Conservation (phyloP, 2,329 filamentous ascomycete species). For the Byssothecium circinans region DNA sequence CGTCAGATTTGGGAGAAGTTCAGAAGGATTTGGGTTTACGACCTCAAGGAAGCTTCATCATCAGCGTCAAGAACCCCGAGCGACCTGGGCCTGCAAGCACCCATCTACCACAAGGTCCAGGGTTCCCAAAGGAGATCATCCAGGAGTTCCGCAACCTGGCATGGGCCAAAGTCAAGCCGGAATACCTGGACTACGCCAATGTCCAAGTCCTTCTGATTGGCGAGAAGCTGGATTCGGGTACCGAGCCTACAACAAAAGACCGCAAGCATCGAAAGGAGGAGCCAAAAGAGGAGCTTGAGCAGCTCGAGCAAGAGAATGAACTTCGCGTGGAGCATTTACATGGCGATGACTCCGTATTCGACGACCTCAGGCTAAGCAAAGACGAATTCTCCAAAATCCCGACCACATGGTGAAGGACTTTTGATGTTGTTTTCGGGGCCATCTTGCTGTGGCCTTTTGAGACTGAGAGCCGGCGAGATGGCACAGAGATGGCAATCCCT, state of each 20-base stretch:
- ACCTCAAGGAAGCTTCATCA: conserved; percentile 72
- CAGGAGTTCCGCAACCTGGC: conserved; percentile 72
- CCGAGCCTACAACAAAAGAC: conserved; percentile 59
- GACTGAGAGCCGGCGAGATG: too few relatives aligned
- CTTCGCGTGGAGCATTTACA: conserved; percentile 61
- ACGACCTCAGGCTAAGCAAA: conserved; percentile 61
- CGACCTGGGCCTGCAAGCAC: conserved; percentile 66
- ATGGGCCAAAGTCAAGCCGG: conserved; percentile 74
- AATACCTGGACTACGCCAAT: conserved; percentile 73
- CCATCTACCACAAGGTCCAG: conserved; percentile 64
- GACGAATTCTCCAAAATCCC: conserved; percentile 58
- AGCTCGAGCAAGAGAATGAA: conserved; percentile 73
- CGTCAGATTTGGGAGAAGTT: conserved; percentile 67
- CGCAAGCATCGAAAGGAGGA: conserved; percentile 61
- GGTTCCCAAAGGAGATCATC: conserved; percentile 71
- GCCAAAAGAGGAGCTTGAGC: conserved; percentile 71
- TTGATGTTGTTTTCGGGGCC: too few relatives aligned
- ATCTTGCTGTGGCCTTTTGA: too few relatives aligned
- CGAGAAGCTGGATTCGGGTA: conserved; percentile 61
- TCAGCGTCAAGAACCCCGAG: conserved; percentile 79
- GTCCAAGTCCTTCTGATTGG: conserved; percentile 80
- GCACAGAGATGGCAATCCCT: too few relatives aligned
- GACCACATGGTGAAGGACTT: conserved; percentile 36
- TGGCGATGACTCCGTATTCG: conserved; percentile 62
- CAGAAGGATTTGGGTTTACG: conserved; percentile 75